Evolutionary conservation across 2,329 filamentous ascomycete species (phyloP).

Genomic region (Ascocoryne sarcoides): DNA sequence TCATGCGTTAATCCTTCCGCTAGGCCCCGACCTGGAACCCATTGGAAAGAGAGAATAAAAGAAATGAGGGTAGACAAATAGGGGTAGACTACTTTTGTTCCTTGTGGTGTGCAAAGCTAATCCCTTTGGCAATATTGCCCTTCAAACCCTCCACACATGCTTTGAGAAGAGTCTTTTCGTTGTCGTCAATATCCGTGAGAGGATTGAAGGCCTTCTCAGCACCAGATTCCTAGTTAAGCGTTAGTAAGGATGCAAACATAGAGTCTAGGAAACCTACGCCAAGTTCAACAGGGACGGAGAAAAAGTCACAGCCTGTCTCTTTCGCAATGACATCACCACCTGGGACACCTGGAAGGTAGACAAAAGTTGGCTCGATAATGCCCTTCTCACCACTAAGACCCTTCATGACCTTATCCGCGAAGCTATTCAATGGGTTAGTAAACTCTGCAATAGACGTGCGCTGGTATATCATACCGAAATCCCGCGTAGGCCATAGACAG

Average conservation of each 20-base stretch:
- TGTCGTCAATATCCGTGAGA: conserved; percentile 65
- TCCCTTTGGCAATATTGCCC: conserved; percentile 90
- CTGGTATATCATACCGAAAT: conserved; percentile 56
- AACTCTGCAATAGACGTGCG: neutral
- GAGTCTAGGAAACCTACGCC: conserved; percentile 56
- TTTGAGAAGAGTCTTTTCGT: conserved; percentile 82
- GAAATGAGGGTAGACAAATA: conserved; percentile 13
- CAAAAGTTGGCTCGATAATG: conserved; percentile 87
- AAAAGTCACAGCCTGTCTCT: conserved; percentile 80
- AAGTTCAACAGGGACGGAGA: conserved; percentile 92
- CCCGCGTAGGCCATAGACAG: conserved; percentile 95
- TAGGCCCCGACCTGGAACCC: neutral
- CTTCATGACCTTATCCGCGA: conserved; percentile 89
- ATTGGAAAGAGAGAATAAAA: conserved; percentile 8
- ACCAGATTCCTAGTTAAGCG: conserved; percentile 57
- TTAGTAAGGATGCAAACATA: conserved; percentile 25
- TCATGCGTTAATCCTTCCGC: conserved; percentile 1
- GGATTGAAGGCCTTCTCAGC: conserved; percentile 79
- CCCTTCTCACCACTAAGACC: conserved; percentile 90
- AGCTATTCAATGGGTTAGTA: conserved; percentile 41
- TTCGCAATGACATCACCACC: conserved; percentile 82
- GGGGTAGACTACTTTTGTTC: conserved; percentile 68
- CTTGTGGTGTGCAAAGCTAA: conserved; percentile 80
- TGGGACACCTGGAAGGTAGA: conserved; percentile 85
- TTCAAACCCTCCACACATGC: conserved; percentile 70